Conservation (phyloP, 106 monocot genomes). For the Phalaenopsis aphrodite region DNA sequence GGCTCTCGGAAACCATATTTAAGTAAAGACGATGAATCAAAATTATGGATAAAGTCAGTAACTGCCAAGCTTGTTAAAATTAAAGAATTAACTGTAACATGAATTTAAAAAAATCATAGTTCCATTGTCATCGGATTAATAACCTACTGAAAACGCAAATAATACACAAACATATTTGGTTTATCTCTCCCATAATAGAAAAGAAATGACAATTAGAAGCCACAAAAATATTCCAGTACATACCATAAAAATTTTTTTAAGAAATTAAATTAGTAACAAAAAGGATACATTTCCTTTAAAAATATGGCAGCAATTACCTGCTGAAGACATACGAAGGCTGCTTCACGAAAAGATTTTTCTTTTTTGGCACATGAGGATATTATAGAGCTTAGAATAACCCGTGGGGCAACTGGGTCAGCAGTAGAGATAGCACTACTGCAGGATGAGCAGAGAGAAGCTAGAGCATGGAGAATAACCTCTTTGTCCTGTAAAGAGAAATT, state of each 20-base stretch:
- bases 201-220: background rate
- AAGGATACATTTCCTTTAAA: background rate
- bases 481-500: slow-evolving; percentile 55
- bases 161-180: background rate
- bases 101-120: background rate
- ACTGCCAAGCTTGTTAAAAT: background rate
- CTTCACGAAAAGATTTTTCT: slow-evolving; percentile 71
- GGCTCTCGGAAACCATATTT: background rate
- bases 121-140: background rate
- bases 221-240: background rate
- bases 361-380: slow-evolving; percentile 77
- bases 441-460: slow-evolving; percentile 66
- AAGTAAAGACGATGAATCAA: background rate
- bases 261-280: background rate
- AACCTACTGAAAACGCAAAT: background rate
- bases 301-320: slow-evolving; percentile 34
- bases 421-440: slow-evolving; percentile 60
- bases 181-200: background rate
- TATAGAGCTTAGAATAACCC: slow-evolving; percentile 45
- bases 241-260: background rate
- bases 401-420: slow-evolving; percentile 41
- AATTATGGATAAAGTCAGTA: background rate
- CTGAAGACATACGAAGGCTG: slow-evolving; percentile 75
- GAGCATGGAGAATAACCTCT: slow-evolving; percentile 62
- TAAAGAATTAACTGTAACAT: background rate